Conservation (phyloP, 164 flowering plant species). For the Santalum album region DNA sequence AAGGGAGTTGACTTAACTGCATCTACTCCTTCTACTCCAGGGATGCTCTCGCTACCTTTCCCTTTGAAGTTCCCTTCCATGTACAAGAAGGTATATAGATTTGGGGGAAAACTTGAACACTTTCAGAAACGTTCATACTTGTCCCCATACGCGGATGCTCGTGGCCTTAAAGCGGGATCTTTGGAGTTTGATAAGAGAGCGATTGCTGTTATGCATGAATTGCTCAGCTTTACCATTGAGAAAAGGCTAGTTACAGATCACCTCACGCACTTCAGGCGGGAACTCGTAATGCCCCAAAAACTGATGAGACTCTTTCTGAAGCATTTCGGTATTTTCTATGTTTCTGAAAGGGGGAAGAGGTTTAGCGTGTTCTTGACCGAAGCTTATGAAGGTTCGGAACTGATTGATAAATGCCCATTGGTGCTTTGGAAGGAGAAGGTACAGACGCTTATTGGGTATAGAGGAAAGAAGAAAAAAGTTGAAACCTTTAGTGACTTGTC, state of each 20-base stretch:
- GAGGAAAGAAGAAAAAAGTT: constrained; percentile 51
- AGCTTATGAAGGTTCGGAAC: constrained; percentile 76
- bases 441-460: constrained; percentile 44
- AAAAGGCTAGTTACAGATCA: constrained; percentile 83
- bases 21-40: constrained; percentile 35
- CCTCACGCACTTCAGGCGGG: constrained; percentile 73
- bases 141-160: constrained; percentile 92
- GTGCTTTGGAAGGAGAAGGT: constrained; percentile 89
- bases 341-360: constrained; percentile 92
- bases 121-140: constrained; percentile 71
- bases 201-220: constrained; percentile 83
- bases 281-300: constrained; percentile 84
- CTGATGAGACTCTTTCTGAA: constrained; percentile 82
- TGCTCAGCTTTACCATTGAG: constrained; percentile 80
- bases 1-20: constrained; percentile 24
- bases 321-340: constrained; percentile 89
- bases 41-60: constrained; percentile 64
- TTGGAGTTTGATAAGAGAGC: constrained; percentile 88
- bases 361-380: constrained; percentile 75
- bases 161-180: constrained; percentile 58
- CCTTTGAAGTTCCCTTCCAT: constrained; percentile 74
- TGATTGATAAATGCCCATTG: constrained; percentile 69
- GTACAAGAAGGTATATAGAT: constrained; percentile 55
- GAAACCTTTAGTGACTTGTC: constrained; percentile 42
- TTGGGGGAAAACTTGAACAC: constrained; percentile 56